phyloP scores from a whole-genome alignment of 805 yeast species.

The Grigorovia humatica region DNA sequence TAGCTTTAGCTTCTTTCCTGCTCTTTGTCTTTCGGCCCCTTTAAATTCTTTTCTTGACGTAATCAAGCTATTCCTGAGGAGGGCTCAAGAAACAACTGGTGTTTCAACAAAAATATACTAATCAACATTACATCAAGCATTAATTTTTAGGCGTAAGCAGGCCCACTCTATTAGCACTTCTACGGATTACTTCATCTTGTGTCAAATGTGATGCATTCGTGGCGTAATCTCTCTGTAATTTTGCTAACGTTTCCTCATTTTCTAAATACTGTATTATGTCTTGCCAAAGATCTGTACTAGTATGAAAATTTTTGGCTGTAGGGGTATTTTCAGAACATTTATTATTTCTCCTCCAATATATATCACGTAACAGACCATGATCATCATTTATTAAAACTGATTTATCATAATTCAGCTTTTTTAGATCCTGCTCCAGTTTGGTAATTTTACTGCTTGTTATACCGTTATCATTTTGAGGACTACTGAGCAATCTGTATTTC shows the following conservation, averaged over 20 bases:
- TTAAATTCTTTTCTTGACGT: too few relatives aligned
- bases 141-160: constrained; percentile 44
- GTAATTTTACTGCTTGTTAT: not conserved
- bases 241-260: constrained; percentile 69
- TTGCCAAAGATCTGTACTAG: constrained; percentile 18
- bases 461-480: not conserved
- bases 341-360: constrained; percentile 1
- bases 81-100: too few relatives aligned
- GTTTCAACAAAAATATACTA: too few relatives aligned
- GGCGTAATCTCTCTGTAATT: constrained; percentile 73
- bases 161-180: constrained; percentile 86
- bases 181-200: constrained; percentile 66
- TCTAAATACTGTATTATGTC: constrained; percentile 55
- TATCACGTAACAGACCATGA: constrained; percentile 1
- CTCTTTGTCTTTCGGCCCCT: not conserved
- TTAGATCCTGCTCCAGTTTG: not conserved
- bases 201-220: constrained; percentile 46
- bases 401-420: not conserved
- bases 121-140: not conserved
- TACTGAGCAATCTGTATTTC: not conserved
- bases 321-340: not conserved
- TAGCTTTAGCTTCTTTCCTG: too few relatives aligned
- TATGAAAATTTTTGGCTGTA: not conserved
- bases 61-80: too few relatives aligned
- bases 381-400: not conserved